Base-by-base conservation (phyloP, 257 asterid genomes). In the Paulownia fortunei region DNA sequence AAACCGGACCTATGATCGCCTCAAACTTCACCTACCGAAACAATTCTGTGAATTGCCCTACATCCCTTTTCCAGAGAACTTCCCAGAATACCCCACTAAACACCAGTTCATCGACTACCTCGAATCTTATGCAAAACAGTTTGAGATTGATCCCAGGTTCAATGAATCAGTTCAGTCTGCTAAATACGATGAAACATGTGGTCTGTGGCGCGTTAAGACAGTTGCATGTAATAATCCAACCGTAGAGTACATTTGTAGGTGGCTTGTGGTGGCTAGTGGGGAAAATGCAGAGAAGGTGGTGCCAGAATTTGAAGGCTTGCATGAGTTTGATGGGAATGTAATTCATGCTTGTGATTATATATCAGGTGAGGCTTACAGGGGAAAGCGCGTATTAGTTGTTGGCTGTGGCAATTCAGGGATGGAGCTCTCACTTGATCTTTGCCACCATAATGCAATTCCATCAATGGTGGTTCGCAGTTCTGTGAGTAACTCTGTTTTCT, bases 391-490 rank as follows among this genome's bases (percentile, higher is more conserved):
- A 3, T 80, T 91, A 8, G 98, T 93, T 11, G 96, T 89, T 5
- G 97, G 97, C 0, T 88, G 96, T 74, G 97, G 96, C 3, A 93
- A 93, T 78, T 93, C 97, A 5, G 96, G 97, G 21, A 91, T 93
- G 98, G 98, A 91, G 66, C 86, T 93, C 21, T 85, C 92, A 2
- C 97, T 93, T 76, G 98, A 93, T 83, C 98, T 93, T 78, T 93
- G 91, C 80, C 92, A 88, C 61, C 87, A 91, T 47, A 73, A 81
- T 76, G 97, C 94, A 23, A 16, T 37, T 54, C 97, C 98, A 41
- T 89, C 92, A 8, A 93, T 93, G 94, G 97, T 91, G 11, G 92
- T 86, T 70, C 80, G 98, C 65, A 89, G 89, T 82, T 88, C 92
- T n/a, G 97, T 92, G 61, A 86, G 95, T 84, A 37, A 0, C n/a